Evolutionary conservation across 345 rosid genomes (phyloP).

Genomic region (Alliaria petiolata): DNA sequence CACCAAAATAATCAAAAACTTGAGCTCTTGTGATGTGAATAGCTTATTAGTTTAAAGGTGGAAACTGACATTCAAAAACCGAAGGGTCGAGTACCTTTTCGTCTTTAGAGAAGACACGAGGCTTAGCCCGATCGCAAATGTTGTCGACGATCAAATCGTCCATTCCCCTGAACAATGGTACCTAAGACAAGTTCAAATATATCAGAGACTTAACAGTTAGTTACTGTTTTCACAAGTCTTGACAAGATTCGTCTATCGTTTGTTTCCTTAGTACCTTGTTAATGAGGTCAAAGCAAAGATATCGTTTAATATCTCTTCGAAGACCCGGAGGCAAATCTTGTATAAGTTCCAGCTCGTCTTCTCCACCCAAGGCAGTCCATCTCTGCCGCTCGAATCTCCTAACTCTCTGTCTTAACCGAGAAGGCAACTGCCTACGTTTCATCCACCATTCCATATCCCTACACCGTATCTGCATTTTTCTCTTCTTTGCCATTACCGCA

Average conservation of each 20-base stretch:
- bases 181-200: constrained; percentile 36
- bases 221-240: neutral
- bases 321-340: constrained; percentile 84
- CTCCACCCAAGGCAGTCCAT: constrained; percentile 74
- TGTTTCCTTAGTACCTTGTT: constrained; percentile 47
- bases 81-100: constrained; percentile 66
- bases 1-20: neutral
- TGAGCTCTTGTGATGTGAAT: neutral
- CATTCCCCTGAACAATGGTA: constrained; percentile 73
- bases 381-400: constrained; percentile 70
- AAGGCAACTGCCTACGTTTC: constrained; percentile 86
- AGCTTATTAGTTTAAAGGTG: neutral
- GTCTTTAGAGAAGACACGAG: constrained; percentile 69
- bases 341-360: constrained; percentile 68
- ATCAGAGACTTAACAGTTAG: neutral
- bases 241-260: neutral
- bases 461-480: constrained; percentile 73
- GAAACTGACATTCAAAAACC: too few relatives aligned
- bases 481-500: constrained; percentile 72
- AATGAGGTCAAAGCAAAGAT: constrained; percentile 82
- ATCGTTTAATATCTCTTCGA: constrained; percentile 75
- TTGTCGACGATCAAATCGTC: constrained; percentile 88
- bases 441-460: constrained; percentile 95
- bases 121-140: constrained; percentile 80
- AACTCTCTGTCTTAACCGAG: constrained; percentile 67